These are phyloP conservation scores for Nematocida sp. DNA, from an alignment of 371 early-diverging fungal species.

Conservation along the genomic window DNA sequence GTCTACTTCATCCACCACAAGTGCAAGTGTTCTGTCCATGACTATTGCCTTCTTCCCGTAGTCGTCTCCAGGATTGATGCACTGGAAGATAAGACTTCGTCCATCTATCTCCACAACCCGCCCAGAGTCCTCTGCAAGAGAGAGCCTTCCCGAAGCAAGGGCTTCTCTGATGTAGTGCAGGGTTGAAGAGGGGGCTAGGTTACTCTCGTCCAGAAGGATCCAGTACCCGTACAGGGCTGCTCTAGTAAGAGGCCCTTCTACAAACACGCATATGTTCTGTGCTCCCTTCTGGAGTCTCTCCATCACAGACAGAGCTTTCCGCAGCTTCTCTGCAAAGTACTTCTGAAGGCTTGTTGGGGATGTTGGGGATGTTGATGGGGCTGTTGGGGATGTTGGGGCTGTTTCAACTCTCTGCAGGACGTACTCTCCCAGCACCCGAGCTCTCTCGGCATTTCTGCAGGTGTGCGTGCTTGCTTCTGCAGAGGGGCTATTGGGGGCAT, in stretches of 20 bases:
- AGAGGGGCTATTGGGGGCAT: neutral
- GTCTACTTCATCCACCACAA: conserved; percentile 35
- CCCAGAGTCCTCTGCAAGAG: conserved; percentile 25
- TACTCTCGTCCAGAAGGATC: conserved; percentile 98
- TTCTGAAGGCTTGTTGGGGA: too few species aligned
- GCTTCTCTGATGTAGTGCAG: conserved; percentile 25
- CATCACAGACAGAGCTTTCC: neutral
- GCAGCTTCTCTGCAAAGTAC: neutral
- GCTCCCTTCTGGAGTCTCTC: conserved; percentile 72
- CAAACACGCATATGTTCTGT: conserved; percentile 77
- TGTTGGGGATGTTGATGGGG: too few species aligned
- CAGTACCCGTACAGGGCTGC: conserved; percentile 94
- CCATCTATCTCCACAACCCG: conserved; percentile 1
- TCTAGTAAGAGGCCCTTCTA: conserved; percentile 81
- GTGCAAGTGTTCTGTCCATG: conserved; percentile 30
- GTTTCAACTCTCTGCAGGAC: neutral
- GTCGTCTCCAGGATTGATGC: conserved; percentile 95
- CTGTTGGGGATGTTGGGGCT: neutral
- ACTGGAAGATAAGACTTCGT: conserved; percentile 75
- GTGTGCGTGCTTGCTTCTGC: neutral
- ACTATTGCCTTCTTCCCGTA: conserved; percentile 87
- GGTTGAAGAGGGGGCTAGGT: conserved; percentile 66
- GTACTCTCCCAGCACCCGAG: conserved; percentile 16
- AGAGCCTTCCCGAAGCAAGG: neutral
- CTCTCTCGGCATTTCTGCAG: neutral